These are phyloP conservation scores for Rickenella mellea DNA, from an alignment of 768 basidiomycete species.

Conservation along the genomic window DNA sequence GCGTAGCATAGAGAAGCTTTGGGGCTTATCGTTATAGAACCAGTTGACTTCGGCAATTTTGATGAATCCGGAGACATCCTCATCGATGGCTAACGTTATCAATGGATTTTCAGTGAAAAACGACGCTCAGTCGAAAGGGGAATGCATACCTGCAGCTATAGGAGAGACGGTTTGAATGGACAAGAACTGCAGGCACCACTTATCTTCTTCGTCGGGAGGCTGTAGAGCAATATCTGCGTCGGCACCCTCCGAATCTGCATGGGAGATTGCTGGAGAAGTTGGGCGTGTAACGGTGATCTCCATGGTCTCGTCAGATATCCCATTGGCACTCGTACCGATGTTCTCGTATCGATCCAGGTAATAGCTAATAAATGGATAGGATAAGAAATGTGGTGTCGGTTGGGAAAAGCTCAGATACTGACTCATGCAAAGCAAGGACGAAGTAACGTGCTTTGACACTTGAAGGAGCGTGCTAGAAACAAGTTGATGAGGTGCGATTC, in stretches of 20 bases:
- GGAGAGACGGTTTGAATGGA: conserved; percentile 12
- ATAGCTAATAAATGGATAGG: background rate
- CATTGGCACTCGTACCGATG: too few species aligned
- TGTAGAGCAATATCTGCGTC: background rate
- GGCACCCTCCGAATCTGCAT: background rate
- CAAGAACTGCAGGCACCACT: conserved; percentile 18
- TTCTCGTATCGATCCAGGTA: too few species aligned
- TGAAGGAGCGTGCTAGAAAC: too few species aligned
- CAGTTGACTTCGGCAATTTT: conserved; percentile 22
- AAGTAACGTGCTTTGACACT: conserved; percentile 19
- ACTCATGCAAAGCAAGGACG: conserved; percentile 20
- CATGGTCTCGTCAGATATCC: background rate
- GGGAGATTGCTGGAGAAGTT: too few species aligned
- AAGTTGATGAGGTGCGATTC: too few species aligned
- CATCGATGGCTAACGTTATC: conserved; percentile 23
- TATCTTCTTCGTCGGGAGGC: conserved; percentile 11
- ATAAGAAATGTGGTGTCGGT: background rate
- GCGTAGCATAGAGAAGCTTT: too few species aligned
- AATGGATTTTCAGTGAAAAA: background rate
- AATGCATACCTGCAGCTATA: conserved; percentile 17
- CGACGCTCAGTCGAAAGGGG: background rate
- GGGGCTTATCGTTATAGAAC: conserved; percentile 17
- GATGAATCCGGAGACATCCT: conserved; percentile 23
- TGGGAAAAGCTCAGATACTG: too few species aligned
- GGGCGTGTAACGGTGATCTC: too few species aligned